A percentile compares a stretch with the other conserved stretches of the same genome.
Evolutionary conservation across 129 eudicot species (phyloP).

Genomic region (Heracleum sosnowskyi): DNA sequence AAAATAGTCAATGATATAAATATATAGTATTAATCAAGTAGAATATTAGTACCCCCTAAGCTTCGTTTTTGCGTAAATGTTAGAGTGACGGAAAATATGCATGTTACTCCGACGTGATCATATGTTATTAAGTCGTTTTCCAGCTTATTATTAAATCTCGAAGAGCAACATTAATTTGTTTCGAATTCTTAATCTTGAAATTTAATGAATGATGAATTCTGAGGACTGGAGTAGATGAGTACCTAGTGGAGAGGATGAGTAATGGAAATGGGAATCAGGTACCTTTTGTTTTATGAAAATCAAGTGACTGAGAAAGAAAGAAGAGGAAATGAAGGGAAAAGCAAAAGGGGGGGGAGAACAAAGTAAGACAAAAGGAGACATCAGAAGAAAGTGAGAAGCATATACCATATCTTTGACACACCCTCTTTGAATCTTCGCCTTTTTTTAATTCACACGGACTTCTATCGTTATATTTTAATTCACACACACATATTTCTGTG

Average conservation of each 20-base stretch:
- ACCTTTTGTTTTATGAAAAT: not conserved
- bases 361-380: slow-evolving; percentile 13
- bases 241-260: not conserved
- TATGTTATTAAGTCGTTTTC: not conserved
- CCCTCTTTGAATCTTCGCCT: not conserved
- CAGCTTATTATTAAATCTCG: not conserved
- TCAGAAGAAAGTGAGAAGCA: slow-evolving; percentile 5
- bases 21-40: no score
- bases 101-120: not conserved
- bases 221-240: no score
- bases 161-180: not conserved
- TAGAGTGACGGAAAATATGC: not conserved
- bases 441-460: no score
- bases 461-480: no score
- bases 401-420: not conserved
- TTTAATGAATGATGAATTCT: not conserved
- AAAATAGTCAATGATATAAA: not conserved
- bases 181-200: not conserved
- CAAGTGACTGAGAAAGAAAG: not conserved
- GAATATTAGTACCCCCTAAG: not conserved
- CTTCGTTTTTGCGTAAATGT: not conserved
- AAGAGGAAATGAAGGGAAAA: not conserved
- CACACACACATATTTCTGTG: not conserved
- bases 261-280: slow-evolving; percentile 3
- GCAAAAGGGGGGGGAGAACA: not conserved